Conservation (phyloP, 2,329 filamentous ascomycete species). For the Epichloe aotearoae region DNA sequence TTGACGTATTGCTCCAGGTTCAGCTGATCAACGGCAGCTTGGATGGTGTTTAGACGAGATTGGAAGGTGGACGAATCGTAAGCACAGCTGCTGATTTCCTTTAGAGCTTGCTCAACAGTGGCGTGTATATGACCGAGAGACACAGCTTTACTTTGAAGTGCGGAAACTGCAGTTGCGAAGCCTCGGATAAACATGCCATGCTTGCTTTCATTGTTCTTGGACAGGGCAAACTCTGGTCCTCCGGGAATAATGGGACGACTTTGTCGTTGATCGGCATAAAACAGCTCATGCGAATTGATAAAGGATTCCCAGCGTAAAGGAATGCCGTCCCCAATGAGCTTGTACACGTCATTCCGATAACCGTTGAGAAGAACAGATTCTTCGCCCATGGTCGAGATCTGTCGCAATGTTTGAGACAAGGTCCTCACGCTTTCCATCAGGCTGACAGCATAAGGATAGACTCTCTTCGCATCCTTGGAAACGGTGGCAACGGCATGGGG, state of each 20-base stretch:
- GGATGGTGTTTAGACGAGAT: conserved; percentile 68
- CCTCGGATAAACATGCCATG: conserved; percentile 95
- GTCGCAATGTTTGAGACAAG: conserved; percentile 73
- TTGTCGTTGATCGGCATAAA: conserved; percentile 37
- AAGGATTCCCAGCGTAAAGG: conserved; percentile 96
- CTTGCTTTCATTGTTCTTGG: conserved; percentile 64
- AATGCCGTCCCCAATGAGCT: conserved; percentile 71
- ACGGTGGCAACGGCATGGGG: conserved; percentile 91
- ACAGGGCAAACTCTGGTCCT: conserved; percentile 26
- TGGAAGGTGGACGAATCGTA: conserved; percentile 75
- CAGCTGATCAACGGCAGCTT: conserved; percentile 87
- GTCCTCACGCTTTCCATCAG: conserved; percentile 98
- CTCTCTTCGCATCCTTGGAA: conserved; percentile 95
- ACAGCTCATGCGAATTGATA: conserved; percentile 89
- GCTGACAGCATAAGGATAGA: conserved; percentile 95
- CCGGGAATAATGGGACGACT: conserved; percentile 30
- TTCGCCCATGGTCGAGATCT: conserved; percentile 74
- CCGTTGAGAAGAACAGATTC: conserved; percentile 80
- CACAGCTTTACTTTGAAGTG: conserved; percentile 77
- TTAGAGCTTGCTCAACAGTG: conserved; percentile 67
- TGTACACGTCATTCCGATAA: conserved; percentile 82
- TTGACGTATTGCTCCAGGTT: conserved; percentile 96
- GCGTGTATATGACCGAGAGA: conserved; percentile 67
- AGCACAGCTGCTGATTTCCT: conserved; percentile 70
- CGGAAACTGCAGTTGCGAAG: conserved; percentile 74